These are phyloP conservation scores for Lathyrus oleraceus DNA, from an alignment of 306 rosid species.

Conservation along the genomic window DNA sequence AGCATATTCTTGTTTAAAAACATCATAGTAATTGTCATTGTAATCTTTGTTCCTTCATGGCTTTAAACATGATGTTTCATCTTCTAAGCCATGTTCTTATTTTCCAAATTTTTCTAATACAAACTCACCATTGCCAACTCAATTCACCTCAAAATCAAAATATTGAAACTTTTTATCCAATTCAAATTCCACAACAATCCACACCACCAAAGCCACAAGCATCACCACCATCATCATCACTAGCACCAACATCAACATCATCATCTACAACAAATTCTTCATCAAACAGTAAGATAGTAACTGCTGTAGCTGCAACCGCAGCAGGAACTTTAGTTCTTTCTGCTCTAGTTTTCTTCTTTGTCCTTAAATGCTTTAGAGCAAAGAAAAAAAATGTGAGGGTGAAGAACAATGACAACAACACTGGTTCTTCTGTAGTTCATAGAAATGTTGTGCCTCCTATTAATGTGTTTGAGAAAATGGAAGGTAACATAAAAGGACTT, in stretches of 20 bases:
- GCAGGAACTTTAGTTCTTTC: slow-evolving; percentile 58
- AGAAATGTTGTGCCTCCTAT: slow-evolving; percentile 39
- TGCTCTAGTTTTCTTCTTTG: slow-evolving; percentile 51
- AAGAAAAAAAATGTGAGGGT: slow-evolving; percentile 39
- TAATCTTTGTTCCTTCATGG: slow-evolving; percentile 45
- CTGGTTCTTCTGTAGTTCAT: slow-evolving; percentile 30
- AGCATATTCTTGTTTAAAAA: slow-evolving; percentile 23
- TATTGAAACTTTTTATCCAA: slow-evolving; percentile 68
- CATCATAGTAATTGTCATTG: slow-evolving; percentile 9
- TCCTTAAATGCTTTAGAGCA: slow-evolving; percentile 36
- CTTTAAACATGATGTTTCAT: slow-evolving; percentile 30
- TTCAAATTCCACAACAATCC: slow-evolving; percentile 28
- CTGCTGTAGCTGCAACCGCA: slow-evolving; percentile 68
- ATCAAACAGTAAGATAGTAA: slow-evolving; percentile 46
- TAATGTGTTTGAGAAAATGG: slow-evolving; percentile 47
- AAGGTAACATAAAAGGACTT: slow-evolving; percentile 60
- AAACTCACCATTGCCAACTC: slow-evolving; percentile 41
- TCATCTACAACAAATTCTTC: slow-evolving; percentile 34
- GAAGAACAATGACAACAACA: neutral
- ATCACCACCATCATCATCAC: slow-evolving; percentile 14
- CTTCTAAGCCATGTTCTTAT: slow-evolving; percentile 34
- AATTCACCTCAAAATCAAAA: slow-evolving; percentile 64
- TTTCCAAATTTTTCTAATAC: slow-evolving; percentile 27
- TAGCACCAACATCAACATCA: slow-evolving; percentile 19
- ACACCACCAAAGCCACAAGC: too few species aligned